A percentile compares a stretch with the other conserved stretches of the same genome.
Evolutionary conservation across 257 asterid genomes (phyloP).

Genomic region (Mentha longifolia): DNA sequence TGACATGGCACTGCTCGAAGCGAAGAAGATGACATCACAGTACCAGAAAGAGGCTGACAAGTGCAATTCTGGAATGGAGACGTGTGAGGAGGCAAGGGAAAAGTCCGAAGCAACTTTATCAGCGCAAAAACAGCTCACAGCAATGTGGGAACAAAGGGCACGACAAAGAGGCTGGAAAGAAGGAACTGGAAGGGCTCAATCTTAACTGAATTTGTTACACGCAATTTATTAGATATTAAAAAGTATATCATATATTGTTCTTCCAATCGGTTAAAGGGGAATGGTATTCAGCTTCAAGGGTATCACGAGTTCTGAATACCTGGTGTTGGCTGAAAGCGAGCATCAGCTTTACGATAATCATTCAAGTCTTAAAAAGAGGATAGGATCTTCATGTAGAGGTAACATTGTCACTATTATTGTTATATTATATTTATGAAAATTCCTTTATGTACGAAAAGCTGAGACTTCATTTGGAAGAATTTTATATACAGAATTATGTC

Average conservation of each 20-base stretch:
- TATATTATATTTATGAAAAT: constrained; percentile 34
- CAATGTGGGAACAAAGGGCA: constrained; percentile 87
- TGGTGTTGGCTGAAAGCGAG: constrained; percentile 35
- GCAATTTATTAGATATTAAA: constrained; percentile 28
- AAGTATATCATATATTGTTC: constrained; percentile 20
- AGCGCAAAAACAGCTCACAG: constrained; percentile 72
- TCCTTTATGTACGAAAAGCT: constrained; percentile 37
- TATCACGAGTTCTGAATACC: constrained; percentile 21
- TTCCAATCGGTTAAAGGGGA: constrained; percentile 12
- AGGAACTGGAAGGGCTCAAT: constrained; percentile 47
- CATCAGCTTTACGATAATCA: constrained; percentile 25
- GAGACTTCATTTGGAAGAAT: constrained; percentile 32
- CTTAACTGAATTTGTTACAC: constrained; percentile 32
- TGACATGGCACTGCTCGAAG: constrained; percentile 88
- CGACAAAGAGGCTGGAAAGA: constrained; percentile 92
- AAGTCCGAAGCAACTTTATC: constrained; percentile 74
- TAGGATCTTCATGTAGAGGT: constrained; percentile 37
- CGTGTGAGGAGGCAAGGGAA: constrained; percentile 95
- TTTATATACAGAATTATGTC: constrained; percentile 1
- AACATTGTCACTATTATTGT: constrained; percentile 32
- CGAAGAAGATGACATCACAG: constrained; percentile 89
- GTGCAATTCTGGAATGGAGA: constrained; percentile 97
- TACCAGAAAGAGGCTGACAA: constrained; percentile 97
- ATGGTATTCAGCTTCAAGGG: constrained; percentile 19
- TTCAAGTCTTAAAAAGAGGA: constrained; percentile 27